Conservation (phyloP, 2,329 filamentous ascomycete genomes). For the Fusarium protoensiforme region DNA sequence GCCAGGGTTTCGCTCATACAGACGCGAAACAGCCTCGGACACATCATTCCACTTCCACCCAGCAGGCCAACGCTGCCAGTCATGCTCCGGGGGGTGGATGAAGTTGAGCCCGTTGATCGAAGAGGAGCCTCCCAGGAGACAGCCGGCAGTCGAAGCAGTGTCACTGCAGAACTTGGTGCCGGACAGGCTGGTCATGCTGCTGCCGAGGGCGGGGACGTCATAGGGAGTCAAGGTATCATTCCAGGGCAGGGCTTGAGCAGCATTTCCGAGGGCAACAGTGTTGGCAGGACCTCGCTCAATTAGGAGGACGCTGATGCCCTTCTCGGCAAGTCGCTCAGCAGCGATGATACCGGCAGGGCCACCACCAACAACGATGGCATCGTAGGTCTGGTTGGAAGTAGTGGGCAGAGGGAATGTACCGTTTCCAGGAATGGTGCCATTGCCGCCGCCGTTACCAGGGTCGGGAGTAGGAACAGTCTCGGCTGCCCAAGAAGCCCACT, state of each 20-base stretch:
- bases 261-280: conserved; percentile 38
- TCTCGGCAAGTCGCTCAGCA: conserved; percentile 40
- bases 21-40: conserved; percentile 36
- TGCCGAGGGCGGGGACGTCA: conserved; percentile 39
- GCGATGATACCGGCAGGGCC: conserved; percentile 42
- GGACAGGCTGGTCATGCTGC: conserved; percentile 36
- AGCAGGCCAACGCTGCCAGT: conserved; percentile 41
- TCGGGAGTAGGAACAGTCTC: conserved; percentile 19
- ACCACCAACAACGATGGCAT: conserved; percentile 42
- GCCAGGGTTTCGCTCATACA: conserved; percentile 59
- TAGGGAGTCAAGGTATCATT: conserved; percentile 39
- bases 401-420: conserved; percentile 22
- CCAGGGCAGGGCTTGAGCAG: conserved; percentile 33
- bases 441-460: conserved; percentile 1
- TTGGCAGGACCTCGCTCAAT: conserved; percentile 43
- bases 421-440: conserved; percentile 20
- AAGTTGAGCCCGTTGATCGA: conserved; percentile 45
- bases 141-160: conserved; percentile 39
- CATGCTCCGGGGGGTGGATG: conserved; percentile 39
- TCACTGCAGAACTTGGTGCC: conserved; percentile 42
- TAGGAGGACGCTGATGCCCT: conserved; percentile 37
- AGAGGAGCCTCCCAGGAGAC: conserved; percentile 40
- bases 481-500: conserved; percentile 42
- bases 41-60: conserved; percentile 39
- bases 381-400: conserved; percentile 38